Conservation (phyloP, 306 rosid genomes). For the Oxytropis ochrocephala region DNA sequence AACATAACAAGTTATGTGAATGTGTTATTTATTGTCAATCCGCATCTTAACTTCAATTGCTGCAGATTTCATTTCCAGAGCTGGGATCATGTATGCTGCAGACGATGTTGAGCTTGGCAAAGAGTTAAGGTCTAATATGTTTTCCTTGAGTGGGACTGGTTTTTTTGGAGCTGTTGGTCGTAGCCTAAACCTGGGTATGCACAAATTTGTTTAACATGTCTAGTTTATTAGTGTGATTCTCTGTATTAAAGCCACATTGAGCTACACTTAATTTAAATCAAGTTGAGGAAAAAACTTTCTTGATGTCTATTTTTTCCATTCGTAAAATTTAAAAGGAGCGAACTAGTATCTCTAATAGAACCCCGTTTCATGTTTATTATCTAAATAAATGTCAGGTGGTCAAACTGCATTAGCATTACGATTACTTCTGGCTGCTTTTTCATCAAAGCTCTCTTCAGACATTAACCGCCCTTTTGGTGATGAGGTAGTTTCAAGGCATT, state of each 20-base stretch:
- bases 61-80: constrained; percentile 83
- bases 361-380: not conserved
- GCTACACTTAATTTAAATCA: not conserved
- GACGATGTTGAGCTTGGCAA: constrained; percentile 44
- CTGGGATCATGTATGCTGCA: constrained; percentile 81
- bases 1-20: not conserved
- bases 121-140: constrained; percentile 63
- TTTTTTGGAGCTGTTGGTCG: constrained; percentile 86
- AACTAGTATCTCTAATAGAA: not conserved
- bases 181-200: constrained; percentile 80
- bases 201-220: not conserved
- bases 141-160: constrained; percentile 75
- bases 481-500: constrained; percentile 46
- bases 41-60: constrained; percentile 49
- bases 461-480: constrained; percentile 79
- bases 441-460: constrained; percentile 75
- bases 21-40: constrained; percentile 24
- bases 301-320: not conserved
- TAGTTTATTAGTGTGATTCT: not conserved
- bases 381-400: constrained; percentile 64
- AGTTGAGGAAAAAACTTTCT: not conserved
- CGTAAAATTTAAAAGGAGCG: too few relatives aligned
- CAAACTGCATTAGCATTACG: constrained; percentile 88
- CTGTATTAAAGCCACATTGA: not conserved
- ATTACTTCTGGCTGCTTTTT: constrained; percentile 73